Evolutionary conservation across 148 eudicot species (phyloP).

Genomic region (Cornus florida): DNA sequence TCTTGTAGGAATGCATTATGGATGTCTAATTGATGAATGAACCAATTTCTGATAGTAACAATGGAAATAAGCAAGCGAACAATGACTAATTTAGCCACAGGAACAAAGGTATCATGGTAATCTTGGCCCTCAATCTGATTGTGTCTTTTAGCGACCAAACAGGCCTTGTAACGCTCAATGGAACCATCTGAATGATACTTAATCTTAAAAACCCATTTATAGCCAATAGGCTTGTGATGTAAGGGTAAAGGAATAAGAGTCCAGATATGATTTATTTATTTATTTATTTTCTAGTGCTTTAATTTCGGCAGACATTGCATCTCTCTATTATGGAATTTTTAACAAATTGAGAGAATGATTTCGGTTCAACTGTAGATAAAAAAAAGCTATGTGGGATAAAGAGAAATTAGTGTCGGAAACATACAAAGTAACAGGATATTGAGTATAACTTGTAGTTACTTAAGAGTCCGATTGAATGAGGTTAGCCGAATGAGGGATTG

Average conservation of each 20-base stretch:
- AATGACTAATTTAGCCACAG: background rate
- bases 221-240: background rate
- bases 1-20: background rate
- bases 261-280: background rate
- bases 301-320: background rate
- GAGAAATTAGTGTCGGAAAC: too few relatives aligned
- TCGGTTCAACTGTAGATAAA: background rate
- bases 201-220: background rate
- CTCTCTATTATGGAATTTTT: background rate
- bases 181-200: background rate
- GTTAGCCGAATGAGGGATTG: too few relatives aligned
- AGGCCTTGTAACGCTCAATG: background rate
- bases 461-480: too few relatives aligned
- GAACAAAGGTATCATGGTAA: background rate
- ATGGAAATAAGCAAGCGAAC: background rate
- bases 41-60: background rate
- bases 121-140: background rate
- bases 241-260: background rate
- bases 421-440: too few relatives aligned
- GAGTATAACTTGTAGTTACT: too few relatives aligned
- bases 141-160: background rate
- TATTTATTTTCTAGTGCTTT: too few relatives aligned
- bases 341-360: background rate
- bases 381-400: background rate
- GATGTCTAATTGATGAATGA: background rate